Conservation (phyloP, 345 rosid genomes). For the Syzygium aromaticum region DNA sequence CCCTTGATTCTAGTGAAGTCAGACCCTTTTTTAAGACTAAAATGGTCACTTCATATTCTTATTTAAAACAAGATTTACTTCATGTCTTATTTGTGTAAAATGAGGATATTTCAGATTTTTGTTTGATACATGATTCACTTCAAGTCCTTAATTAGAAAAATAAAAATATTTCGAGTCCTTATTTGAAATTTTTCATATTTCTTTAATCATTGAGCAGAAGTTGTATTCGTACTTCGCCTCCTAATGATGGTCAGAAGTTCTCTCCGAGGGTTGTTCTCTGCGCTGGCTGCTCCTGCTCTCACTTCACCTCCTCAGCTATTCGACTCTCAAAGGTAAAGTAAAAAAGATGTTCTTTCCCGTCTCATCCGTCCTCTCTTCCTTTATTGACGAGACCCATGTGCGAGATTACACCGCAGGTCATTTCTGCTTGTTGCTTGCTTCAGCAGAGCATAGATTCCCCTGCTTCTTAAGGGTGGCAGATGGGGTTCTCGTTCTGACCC, state of each 20-base stretch:
- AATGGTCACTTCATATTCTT: too few relatives aligned
- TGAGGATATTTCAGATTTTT: too few relatives aligned
- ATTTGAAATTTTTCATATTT: background rate
- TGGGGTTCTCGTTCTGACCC: too few relatives aligned
- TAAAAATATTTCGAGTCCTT: fast-evolving
- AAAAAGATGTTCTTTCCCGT: background rate
- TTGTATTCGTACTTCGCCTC: background rate
- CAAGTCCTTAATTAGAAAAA: fast-evolving
- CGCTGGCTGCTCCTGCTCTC: background rate
- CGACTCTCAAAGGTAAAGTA: background rate
- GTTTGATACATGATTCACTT: too few relatives aligned
- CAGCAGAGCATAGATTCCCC: background rate
- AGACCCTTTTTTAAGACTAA: too few relatives aligned
- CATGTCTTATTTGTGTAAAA: too few relatives aligned
- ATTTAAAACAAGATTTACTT: too few relatives aligned
- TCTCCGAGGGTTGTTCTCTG: background rate
- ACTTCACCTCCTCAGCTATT: background rate
- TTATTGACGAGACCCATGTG: background rate
- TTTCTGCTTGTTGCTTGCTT: background rate
- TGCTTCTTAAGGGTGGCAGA: background rate
- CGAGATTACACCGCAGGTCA: background rate
- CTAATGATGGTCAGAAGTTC: background rate
- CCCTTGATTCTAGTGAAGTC: too few relatives aligned
- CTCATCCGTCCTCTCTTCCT: background rate
- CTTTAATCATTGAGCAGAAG: background rate